phyloP scores from a whole-genome alignment of 2,329 filamentous ascomycete genomes.

The Cladophialophora carrionii region DNA sequence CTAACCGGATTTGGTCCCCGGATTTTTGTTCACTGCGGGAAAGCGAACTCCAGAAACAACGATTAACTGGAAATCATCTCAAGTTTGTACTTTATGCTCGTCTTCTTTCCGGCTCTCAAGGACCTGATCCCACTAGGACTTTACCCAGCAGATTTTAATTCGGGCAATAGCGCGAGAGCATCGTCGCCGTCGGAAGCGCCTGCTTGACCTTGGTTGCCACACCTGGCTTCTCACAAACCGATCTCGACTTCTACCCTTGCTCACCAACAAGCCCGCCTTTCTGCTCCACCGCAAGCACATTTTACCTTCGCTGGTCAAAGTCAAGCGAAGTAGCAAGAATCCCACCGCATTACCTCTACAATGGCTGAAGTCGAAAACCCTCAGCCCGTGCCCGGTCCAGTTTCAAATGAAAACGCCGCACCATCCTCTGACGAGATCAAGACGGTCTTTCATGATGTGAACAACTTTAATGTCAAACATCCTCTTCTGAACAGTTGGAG shows the following conservation, averaged over 20 bases:
- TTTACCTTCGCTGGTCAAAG: background rate
- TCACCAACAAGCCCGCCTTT: background rate
- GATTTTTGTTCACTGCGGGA: background rate
- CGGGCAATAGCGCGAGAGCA: background rate
- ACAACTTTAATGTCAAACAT: slow-evolving; percentile 99
- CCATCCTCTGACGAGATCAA: slow-evolving; percentile 65
- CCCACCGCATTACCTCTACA: slow-evolving; percentile 4
- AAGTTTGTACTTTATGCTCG: background rate
- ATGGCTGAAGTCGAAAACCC: slow-evolving; percentile 40
- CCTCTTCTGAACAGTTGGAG: slow-evolving; percentile 98
- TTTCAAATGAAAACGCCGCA: slow-evolving; percentile 55
- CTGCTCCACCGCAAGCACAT: background rate
- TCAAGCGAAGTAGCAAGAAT: background rate
- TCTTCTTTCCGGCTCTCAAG: background rate
- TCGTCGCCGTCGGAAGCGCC: background rate
- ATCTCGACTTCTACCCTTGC: background rate
- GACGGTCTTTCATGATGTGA: slow-evolving; percentile 96
- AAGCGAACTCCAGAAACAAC: background rate
- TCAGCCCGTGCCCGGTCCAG: slow-evolving; percentile 33
- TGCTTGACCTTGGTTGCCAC: background rate
- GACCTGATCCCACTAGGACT: background rate
- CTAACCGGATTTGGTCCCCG: background rate
- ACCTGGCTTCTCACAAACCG: background rate
- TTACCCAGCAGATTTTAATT: background rate
- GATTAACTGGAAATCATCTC: background rate